Conservation (phyloP, 345 rosid genomes). For the Camelina sativa region DNA sequence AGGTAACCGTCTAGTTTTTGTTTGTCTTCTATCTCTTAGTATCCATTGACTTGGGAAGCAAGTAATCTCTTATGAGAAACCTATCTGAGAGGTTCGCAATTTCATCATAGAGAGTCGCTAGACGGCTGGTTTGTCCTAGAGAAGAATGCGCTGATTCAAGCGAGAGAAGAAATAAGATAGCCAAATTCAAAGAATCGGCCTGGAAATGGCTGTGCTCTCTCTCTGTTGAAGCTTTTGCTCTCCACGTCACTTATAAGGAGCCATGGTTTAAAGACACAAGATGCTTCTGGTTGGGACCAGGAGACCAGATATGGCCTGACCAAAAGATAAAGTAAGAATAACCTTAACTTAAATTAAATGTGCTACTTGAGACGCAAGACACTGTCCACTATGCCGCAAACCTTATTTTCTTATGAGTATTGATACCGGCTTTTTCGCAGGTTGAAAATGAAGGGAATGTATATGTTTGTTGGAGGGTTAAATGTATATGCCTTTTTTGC, state of each 20-base stretch:
- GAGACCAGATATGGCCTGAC: constrained; percentile 78
- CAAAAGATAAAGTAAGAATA: constrained; percentile 71
- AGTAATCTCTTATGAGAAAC: constrained; percentile 8
- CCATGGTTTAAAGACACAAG: constrained; percentile 81
- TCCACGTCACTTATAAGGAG: constrained; percentile 65
- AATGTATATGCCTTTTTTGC: constrained; percentile 71
- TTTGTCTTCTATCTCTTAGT: not conserved
- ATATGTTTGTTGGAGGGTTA: constrained; percentile 72
- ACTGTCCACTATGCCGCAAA: not conserved
- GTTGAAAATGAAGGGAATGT: constrained; percentile 69
- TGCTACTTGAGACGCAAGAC: constrained; percentile 4
- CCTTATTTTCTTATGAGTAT: no score
- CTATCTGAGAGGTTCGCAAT: not conserved
- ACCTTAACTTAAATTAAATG: not conserved
- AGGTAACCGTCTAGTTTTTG: constrained; percentile 50
- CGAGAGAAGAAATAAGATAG: constrained; percentile 58
- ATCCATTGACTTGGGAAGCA: constrained; percentile 20
- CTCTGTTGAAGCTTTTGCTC: constrained; percentile 64
- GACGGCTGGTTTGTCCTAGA: constrained; percentile 51
- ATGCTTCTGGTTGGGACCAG: constrained; percentile 85
- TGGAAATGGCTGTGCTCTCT: constrained; percentile 83
- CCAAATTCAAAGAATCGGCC: constrained; percentile 85
- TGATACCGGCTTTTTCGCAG: constrained; percentile 37
- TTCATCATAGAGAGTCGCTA: constrained; percentile 55
- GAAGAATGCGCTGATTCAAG: constrained; percentile 38